Base-by-base conservation (phyloP, 2,329 filamentous ascomycete species). In the Pseudogymnoascus verrucosus region DNA sequence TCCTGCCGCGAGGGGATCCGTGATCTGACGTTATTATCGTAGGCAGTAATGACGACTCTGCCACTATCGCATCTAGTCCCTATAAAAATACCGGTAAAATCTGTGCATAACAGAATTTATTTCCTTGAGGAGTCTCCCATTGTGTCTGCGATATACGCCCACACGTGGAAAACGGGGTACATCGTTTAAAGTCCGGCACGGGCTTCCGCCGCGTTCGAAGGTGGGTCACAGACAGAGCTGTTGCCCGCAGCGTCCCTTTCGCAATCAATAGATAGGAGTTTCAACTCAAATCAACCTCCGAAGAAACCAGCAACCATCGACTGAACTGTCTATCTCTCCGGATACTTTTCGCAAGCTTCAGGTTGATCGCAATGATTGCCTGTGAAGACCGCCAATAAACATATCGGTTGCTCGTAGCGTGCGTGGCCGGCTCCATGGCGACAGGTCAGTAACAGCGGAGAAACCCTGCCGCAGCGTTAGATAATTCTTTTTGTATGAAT, bases 381-480 rank as follows among this genome's bases (percentile, higher is more conserved):
- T 61, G 39, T 44, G 34, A 26, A 39, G 59, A 61, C 51, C 34
- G 28, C 28, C 10, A 36, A 57, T 57, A 57, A 57, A n/a, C 14
- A 57, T 57, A 57, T 16, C 51, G 51, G 51, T 36, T 57, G 51
- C 51, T 57, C 51, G 10, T 16, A 57, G 51, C 10, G 51, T 21
- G 28, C 16, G 51, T 57, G 51, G 51, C 51, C 28, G 51, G 51
- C 51, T 57, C 51, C 42, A 62, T 64, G 63, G 63, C 63, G 19
- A 64, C 63, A 62, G 63, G 63, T 64, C 51, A 57, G 51, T 57
- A 31, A 26, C n/a, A 19, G 12, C n/a, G 8, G 34, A 23, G 36
- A 51, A 62, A 42, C 63, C 44, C 31, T 44, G 61, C 39, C 26
- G 11, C 39, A 60, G 10, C 19, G 26, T 61, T 8, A 19, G 34